Percentiles rank a stretch among this genome's conserved stretches.
phyloP scores from a whole-genome alignment of 2,329 filamentous ascomycete genomes.

The Colletotrichum echinochloae region DNA sequence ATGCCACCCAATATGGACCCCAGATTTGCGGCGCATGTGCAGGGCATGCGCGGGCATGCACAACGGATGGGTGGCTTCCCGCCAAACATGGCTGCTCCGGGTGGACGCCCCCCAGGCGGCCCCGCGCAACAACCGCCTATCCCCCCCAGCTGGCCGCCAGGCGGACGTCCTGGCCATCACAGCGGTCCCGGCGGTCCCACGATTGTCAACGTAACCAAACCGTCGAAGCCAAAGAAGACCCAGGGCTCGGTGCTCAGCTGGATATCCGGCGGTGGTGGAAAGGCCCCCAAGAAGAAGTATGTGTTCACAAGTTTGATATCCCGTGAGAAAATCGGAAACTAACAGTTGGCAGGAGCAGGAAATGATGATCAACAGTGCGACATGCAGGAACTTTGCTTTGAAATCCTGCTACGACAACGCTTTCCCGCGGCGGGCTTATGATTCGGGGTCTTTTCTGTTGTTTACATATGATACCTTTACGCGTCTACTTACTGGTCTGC shows the following conservation, averaged over 20 bases:
- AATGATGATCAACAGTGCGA: slow-evolving; percentile 41
- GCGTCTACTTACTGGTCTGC: slow-evolving; percentile 36
- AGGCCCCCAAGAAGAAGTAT: slow-evolving; percentile 51
- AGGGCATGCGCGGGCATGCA: slow-evolving; percentile 2
- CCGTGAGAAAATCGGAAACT: neutral
- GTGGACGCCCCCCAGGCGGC: slow-evolving; percentile 27
- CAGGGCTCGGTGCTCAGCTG: slow-evolving; percentile 49
- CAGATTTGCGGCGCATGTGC: slow-evolving; percentile 9
- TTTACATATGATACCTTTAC: slow-evolving; percentile 47
- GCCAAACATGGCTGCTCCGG: slow-evolving; percentile 18
- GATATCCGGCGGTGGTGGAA: slow-evolving; percentile 47
- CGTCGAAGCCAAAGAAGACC: slow-evolving; percentile 43
- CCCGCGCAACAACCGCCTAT: slow-evolving; percentile 25
- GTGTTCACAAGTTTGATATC: slow-evolving; percentile 20
- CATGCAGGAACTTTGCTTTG: neutral
- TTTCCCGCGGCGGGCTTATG: slow-evolving; percentile 5
- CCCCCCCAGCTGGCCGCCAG: neutral
- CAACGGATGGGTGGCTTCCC: slow-evolving; percentile 12
- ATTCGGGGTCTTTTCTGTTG: slow-evolving; percentile 24
- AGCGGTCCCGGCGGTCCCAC: neutral
- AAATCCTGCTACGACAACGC: neutral
- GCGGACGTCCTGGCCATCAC: neutral
- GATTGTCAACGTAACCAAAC: slow-evolving; percentile 46
- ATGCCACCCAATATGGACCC: slow-evolving; percentile 12
- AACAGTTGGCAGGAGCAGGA: slow-evolving; percentile 39